Percentiles rank a stretch among this genome's conserved stretches.
Conservation (phyloP, 768 basidiomycete species). For the Naganishia kalamii region DNA sequence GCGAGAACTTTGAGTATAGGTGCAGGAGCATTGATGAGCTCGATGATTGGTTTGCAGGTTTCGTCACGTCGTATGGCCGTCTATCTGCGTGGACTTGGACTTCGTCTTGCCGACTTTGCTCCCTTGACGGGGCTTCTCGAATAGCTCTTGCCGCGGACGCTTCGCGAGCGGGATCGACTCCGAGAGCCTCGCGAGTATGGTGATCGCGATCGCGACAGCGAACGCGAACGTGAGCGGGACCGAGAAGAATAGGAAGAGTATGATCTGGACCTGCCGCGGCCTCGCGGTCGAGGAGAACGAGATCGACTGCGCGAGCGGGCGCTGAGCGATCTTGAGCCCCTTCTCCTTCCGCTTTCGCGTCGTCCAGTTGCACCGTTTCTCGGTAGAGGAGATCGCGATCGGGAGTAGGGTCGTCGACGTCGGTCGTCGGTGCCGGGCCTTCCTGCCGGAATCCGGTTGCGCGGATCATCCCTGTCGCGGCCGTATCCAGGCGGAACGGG, state of each 20-base stretch:
- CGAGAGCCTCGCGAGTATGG: conserved; percentile 25
- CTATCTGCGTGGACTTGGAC: conserved; percentile 7
- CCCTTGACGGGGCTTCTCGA: conserved; percentile 9
- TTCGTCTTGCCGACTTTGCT: neutral
- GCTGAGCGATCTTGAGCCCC: conserved; percentile 4
- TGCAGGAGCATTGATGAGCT: too few species aligned
- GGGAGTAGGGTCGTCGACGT: conserved; percentile 18
- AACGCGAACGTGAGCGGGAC: conserved; percentile 26
- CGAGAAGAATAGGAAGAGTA: conserved; percentile 19
- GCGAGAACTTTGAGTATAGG: too few species aligned
- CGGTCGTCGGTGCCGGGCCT: conserved; percentile 22
- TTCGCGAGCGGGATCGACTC: conserved; percentile 20
- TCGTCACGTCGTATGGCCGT: too few species aligned
- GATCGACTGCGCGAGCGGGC: conserved; percentile 26
- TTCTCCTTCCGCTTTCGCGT: conserved; percentile 21
- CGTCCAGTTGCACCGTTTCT: conserved; percentile 11
- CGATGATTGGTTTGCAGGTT: too few species aligned
- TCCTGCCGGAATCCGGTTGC: conserved; percentile 2
- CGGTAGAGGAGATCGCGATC: conserved; percentile 20
- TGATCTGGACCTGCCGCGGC: conserved; percentile 22
- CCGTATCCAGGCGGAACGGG: conserved; percentile 16
- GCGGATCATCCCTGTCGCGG: conserved; percentile 8
- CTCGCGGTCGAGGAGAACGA: conserved; percentile 16
- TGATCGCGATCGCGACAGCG: conserved; percentile 23
- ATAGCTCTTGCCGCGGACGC: conserved; percentile 4